phyloP scores from a whole-genome alignment of 2,329 filamentous ascomycete species.

The Septoria linicola region DNA sequence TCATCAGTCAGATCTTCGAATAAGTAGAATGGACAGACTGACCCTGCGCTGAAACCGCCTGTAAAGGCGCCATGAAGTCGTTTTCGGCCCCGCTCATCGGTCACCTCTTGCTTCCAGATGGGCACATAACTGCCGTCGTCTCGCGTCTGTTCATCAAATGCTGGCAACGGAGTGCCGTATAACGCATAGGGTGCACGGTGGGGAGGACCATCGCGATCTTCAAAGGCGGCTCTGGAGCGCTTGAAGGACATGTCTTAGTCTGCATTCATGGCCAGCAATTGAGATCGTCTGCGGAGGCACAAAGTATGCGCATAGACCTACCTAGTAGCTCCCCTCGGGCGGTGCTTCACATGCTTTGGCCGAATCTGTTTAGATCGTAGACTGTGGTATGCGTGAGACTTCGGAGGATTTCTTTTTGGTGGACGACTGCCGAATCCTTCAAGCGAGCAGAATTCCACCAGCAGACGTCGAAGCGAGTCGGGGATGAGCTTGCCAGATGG shows the following conservation, averaged over 20 bases:
- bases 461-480: no score
- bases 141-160: slow-evolving; percentile 69
- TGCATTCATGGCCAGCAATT: slow-evolving; percentile 31
- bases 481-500: no score
- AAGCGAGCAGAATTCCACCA: no score
- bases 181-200: slow-evolving; percentile 71
- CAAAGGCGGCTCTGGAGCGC: slow-evolving; percentile 74
- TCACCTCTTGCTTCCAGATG: slow-evolving; percentile 97
- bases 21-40: slow-evolving; percentile 40
- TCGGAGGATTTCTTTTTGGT: no score
- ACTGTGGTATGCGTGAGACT: slow-evolving; percentile 6
- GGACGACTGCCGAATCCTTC: no score
- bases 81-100: slow-evolving; percentile 86
- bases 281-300: slow-evolving; percentile 28
- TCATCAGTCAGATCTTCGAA: neutral
- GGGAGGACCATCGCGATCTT: slow-evolving; percentile 59
- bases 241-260: slow-evolving; percentile 67
- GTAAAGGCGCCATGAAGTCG: slow-evolving; percentile 94
- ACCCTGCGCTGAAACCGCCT: slow-evolving; percentile 95
- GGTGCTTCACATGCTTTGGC: no score
- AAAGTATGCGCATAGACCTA: slow-evolving; percentile 17
- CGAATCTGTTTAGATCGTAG: neutral
- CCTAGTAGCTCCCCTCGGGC: no score
- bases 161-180: slow-evolving; percentile 82
- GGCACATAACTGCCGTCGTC: slow-evolving; percentile 93